phyloP scores from a whole-genome alignment of 139 green algal species.

The Penium margaritaceum region DNA sequence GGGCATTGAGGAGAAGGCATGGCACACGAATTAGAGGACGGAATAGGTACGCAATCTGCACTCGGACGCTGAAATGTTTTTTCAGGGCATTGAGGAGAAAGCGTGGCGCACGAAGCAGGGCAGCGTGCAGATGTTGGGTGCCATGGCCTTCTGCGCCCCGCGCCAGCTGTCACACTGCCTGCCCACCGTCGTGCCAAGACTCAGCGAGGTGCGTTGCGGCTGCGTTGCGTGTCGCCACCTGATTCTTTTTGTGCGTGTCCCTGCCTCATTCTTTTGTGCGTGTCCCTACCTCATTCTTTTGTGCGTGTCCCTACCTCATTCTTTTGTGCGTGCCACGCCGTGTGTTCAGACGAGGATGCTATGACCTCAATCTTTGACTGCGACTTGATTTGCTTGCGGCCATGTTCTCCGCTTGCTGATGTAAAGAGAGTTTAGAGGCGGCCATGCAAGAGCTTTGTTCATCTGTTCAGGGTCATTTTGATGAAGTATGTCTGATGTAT shows the following conservation, averaged over 20 bases:
- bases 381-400: too few species aligned
- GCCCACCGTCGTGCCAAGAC: conserved; percentile 80
- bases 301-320: background rate
- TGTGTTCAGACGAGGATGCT: too few species aligned
- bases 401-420: too few species aligned
- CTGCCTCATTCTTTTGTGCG: background rate
- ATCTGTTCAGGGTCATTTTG: too few species aligned
- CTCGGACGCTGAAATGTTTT: too few species aligned
- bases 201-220: conserved; percentile 51
- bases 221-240: background rate
- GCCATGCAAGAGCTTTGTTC: too few species aligned
- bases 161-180: conserved; percentile 85
- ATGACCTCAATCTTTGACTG: too few species aligned
- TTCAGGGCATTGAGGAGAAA: conserved; percentile 64
- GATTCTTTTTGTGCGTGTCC: background rate
- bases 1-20: conserved; percentile 71
- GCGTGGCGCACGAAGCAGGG: conserved; percentile 93
- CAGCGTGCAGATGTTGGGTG: conserved; percentile 78
- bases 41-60: too few species aligned
- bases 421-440: too few species aligned
- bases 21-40: conserved; percentile 91
- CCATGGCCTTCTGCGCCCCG: conserved; percentile 91
- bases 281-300: background rate
- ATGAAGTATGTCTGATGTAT: too few species aligned
- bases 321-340: too few species aligned